phyloP scores from a whole-genome alignment of 129 eudicot genomes.

The Flaveria ramosissima region DNA sequence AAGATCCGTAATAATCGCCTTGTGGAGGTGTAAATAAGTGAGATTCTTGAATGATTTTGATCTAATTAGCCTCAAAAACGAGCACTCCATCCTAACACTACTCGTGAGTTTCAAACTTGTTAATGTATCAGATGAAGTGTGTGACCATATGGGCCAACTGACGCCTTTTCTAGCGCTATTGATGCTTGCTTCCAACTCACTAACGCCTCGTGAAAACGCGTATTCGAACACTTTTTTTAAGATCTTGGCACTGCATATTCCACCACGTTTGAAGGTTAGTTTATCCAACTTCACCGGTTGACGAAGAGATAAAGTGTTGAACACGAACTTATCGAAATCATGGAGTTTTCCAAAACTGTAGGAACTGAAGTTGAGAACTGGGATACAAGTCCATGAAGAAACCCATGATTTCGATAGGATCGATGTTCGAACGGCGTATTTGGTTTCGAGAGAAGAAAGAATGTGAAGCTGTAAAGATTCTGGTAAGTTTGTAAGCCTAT shows the following conservation, averaged over 20 bases:
- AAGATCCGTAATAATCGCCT: not conserved
- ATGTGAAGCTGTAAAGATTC: slow-evolving; percentile 15
- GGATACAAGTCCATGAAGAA: not conserved
- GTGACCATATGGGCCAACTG: not conserved
- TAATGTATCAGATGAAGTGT: not conserved
- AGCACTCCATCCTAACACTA: not conserved
- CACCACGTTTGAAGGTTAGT: not conserved
- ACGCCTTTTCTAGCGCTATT: no score
- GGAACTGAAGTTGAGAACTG: not conserved
- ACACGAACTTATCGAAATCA: slow-evolving; percentile 15
- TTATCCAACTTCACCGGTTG: not conserved
- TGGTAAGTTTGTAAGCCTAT: not conserved
- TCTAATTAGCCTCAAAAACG: not conserved
- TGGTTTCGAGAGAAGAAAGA: not conserved
- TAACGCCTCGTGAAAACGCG: slow-evolving; percentile 15
- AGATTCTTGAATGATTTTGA: slow-evolving; percentile 14
- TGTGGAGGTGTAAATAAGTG: not conserved
- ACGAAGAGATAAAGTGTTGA: not conserved
- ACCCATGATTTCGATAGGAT: not conserved
- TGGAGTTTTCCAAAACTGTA: not conserved
- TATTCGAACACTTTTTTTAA: not conserved
- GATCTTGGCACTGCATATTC: not conserved
- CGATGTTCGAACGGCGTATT: not conserved
- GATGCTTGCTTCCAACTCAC: slow-evolving; percentile 7
- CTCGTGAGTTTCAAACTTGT: not conserved